A percentile compares a stretch with the other conserved stretches of the same genome.
These are phyloP conservation scores for Penicillium psychrosexuale DNA, from an alignment of 2,329 filamentous ascomycete species.

Conservation along the genomic window DNA sequence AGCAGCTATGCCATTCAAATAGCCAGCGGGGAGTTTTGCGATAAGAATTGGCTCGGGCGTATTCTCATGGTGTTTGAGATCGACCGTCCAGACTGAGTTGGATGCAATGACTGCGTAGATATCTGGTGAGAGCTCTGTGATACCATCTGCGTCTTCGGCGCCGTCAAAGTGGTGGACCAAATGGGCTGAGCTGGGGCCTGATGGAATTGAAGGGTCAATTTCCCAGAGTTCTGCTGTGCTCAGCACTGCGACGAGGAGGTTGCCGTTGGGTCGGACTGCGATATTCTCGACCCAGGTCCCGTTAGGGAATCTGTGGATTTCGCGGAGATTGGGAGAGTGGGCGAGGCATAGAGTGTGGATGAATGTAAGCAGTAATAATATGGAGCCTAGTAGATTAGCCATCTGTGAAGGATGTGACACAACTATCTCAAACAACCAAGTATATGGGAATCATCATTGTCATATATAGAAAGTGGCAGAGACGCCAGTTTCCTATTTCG, in stretches of 20 bases:
- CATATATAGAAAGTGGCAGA: neutral
- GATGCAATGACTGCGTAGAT: constrained; percentile 16
- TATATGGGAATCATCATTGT: neutral
- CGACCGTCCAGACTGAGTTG: constrained; percentile 18
- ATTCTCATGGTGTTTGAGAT: constrained; percentile 1
- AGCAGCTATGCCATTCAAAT: constrained; percentile 15
- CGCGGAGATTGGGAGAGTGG: neutral
- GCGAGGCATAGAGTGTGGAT: neutral
- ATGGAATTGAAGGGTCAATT: neutral
- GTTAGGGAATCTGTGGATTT: constrained; percentile 25
- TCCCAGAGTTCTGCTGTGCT: constrained; percentile 19
- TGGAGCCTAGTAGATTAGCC: neutral
- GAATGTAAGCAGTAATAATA: neutral
- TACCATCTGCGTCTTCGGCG: constrained; percentile 11
- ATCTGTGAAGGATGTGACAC: neutral
- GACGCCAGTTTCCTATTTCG: neutral
- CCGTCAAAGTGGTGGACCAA: constrained; percentile 11
- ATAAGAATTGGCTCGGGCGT: neutral
- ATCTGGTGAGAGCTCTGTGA: constrained; percentile 14
- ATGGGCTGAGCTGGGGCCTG: constrained; percentile 7
- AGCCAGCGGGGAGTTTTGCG: constrained; percentile 12
- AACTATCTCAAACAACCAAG: neutral
- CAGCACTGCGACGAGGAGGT: constrained; percentile 30
- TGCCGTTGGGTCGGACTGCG: constrained; percentile 30
- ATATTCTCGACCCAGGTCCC: constrained; percentile 37